Percentiles rank a stretch among this genome's conserved stretches.
These are phyloP conservation scores for Zymoseptoria passerinii DNA, from an alignment of 2,329 filamentous ascomycete species.

Conservation along the genomic window DNA sequence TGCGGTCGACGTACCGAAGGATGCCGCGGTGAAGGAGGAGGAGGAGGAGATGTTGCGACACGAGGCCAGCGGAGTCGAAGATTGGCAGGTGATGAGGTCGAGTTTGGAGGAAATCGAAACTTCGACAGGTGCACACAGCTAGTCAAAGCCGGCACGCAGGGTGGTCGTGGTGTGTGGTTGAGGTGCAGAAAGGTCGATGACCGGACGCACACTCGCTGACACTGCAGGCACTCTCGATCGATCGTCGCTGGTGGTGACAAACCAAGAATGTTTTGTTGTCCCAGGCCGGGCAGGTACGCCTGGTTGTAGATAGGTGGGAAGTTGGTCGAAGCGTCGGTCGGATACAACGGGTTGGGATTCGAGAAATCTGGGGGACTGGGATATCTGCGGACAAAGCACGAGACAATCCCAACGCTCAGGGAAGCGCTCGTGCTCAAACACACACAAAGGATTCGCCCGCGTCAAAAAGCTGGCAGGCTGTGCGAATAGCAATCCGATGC, in stretches of 20 bases:
- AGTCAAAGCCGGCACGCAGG: conserved; percentile 27
- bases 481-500: not conserved
- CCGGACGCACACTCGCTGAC: not conserved
- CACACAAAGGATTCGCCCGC: not conserved
- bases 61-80: conserved; percentile 6
- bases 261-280: not conserved
- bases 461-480: not conserved
- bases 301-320: not conserved
- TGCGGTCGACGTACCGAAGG: conserved; percentile 24
- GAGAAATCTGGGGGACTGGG: conserved; percentile 8
- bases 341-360: not conserved
- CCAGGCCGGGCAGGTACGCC: not conserved
- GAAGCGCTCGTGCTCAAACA: not conserved
- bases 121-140: conserved; percentile 29
- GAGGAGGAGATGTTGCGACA: conserved; percentile 9
- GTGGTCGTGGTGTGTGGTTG: not conserved
- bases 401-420: not conserved
- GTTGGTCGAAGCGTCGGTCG: not conserved
- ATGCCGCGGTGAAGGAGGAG: conserved; percentile 15
- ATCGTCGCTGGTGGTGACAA: not conserved
- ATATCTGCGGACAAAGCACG: not conserved
- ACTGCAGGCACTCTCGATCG: not conserved
- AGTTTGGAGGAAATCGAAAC: conserved; percentile 5
- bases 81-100: conserved; percentile 12
- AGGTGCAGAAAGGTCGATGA: not conserved